Evolutionary conservation across 495 filamentous ascomycete species (phyloP).

Genomic region (Pseudevernia furfuracea): DNA sequence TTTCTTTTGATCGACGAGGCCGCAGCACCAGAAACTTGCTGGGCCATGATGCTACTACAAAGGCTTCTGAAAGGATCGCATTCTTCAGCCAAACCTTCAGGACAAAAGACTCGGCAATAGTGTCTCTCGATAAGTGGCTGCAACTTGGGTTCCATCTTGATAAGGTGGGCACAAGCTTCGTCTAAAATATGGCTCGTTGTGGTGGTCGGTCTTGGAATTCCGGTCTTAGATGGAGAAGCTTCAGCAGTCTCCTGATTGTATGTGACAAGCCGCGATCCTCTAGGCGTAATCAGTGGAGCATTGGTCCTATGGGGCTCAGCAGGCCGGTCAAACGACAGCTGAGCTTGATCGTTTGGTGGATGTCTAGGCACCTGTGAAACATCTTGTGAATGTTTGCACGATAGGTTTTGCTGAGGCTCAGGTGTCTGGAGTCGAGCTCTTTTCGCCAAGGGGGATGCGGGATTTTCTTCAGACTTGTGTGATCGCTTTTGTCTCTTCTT

Average conservation of each 20-base stretch:
- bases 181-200: slow-evolving; percentile 69
- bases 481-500: not conserved
- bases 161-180: slow-evolving; percentile 69
- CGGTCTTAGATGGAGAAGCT: slow-evolving; percentile 52
- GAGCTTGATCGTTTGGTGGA: not conserved
- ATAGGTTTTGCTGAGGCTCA: not conserved
- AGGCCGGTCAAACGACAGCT: slow-evolving; percentile 37
- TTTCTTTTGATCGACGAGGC: slow-evolving; percentile 79
- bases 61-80: slow-evolving; percentile 84
- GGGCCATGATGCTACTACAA: slow-evolving; percentile 79
- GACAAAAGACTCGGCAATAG: slow-evolving; percentile 70
- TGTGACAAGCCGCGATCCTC: slow-evolving; percentile 61
- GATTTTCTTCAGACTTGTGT: not conserved
- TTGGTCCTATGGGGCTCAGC: slow-evolving; percentile 60
- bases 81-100: slow-evolving; percentile 71
- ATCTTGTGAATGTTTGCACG: not conserved
- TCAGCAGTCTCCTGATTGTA: slow-evolving; percentile 42
- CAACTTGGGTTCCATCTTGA: slow-evolving; percentile 67
- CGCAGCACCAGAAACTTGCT: slow-evolving; percentile 90
- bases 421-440: slow-evolving; percentile 6
- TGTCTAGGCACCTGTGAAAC: not conserved
- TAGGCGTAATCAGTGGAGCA: slow-evolving; percentile 70
- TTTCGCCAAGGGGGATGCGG: slow-evolving; percentile 6
- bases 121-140: slow-evolving; percentile 64
- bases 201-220: slow-evolving; percentile 42